Evolutionary conservation across 2,329 filamentous ascomycete species (phyloP).

Genomic region (Pezicula neosporulosa): DNA sequence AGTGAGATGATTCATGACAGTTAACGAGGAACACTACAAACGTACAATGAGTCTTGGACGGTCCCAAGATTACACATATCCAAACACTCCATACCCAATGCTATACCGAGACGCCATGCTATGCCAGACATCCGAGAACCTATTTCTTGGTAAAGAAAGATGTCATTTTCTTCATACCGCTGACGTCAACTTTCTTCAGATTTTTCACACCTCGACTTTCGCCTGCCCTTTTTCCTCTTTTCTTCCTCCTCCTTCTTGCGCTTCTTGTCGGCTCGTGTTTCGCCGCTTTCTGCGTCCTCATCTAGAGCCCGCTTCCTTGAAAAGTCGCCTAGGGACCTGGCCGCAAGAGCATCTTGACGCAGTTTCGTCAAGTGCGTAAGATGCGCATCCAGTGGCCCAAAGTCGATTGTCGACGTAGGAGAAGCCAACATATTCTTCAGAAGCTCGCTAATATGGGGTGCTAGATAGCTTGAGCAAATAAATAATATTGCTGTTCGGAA

Average conservation of each 20-base stretch:
- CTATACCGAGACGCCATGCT: constrained; percentile 5
- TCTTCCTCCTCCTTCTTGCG: constrained; percentile 86
- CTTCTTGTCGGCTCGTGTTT: constrained; percentile 71
- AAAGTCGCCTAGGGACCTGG: constrained; percentile 67
- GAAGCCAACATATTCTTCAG: constrained; percentile 35
- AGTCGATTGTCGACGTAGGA: constrained; percentile 49
- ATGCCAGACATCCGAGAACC: background rate
- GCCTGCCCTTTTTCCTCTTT: constrained; percentile 69
- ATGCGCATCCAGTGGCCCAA: constrained; percentile 68
- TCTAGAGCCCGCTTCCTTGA: constrained; percentile 65
- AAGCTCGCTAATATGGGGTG: constrained; percentile 31
- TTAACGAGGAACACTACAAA: background rate
- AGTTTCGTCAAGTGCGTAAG: constrained; percentile 62
- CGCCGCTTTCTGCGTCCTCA: constrained; percentile 60
- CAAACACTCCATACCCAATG: background rate
- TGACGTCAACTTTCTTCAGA: constrained; percentile 85
- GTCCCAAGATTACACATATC: background rate
- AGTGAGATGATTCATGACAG: constrained; percentile 29
- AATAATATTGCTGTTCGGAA: constrained; percentile 45
- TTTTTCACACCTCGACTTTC: constrained; percentile 75
- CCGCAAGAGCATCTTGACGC: constrained; percentile 66
- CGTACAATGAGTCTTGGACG: constrained; percentile 4
- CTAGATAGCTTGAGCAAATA: constrained; percentile 45
- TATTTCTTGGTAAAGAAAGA: constrained; percentile 78
- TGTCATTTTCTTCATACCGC: constrained; percentile 96